Evolutionary conservation across 805 yeast genomes (phyloP).

Genomic region (Pichia nakasei): DNA sequence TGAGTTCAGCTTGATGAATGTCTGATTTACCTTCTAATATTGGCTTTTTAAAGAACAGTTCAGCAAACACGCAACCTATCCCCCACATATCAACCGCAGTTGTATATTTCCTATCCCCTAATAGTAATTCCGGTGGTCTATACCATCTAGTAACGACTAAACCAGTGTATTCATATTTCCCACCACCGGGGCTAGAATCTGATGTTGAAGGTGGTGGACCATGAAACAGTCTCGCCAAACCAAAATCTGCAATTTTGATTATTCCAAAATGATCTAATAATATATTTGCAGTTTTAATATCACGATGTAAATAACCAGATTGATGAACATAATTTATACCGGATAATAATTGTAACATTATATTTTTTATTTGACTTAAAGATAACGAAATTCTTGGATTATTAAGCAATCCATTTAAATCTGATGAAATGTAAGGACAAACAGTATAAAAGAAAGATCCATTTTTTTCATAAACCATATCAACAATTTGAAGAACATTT

Average conservation of each 20-base stretch:
- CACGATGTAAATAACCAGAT: slow-evolving; percentile 64
- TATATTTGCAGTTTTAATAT: slow-evolving; percentile 93
- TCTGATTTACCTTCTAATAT: slow-evolving; percentile 81
- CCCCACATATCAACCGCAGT: slow-evolving; percentile 99
- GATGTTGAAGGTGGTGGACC: slow-evolving; percentile 28
- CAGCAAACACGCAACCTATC: slow-evolving; percentile 91
- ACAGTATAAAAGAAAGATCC: slow-evolving; percentile 61
- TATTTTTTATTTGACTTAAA: slow-evolving; percentile 69
- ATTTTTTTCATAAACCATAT: slow-evolving; percentile 57
- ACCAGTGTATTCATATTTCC: slow-evolving; percentile 44
- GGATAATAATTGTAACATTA: slow-evolving; percentile 65
- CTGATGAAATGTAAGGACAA: slow-evolving; percentile 87
- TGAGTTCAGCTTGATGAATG: slow-evolving; percentile 74
- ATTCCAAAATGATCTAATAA: slow-evolving; percentile 68
- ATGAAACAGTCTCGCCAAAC: slow-evolving; percentile 61
- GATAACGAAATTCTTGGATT: slow-evolving; percentile 59
- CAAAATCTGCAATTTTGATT: slow-evolving; percentile 91
- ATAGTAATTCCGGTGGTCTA: slow-evolving; percentile 85
- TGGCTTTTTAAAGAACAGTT: slow-evolving; percentile 73
- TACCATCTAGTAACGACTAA: slow-evolving; percentile 96
- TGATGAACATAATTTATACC: slow-evolving; percentile 80
- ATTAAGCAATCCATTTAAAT: slow-evolving; percentile 80
- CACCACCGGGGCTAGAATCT: slow-evolving; percentile 41
- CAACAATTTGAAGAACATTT: slow-evolving; percentile 70
- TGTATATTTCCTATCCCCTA: slow-evolving; percentile 81